A percentile compares a stretch with the other conserved stretches of the same genome.
These are phyloP conservation scores for Prunus mira DNA, from an alignment of 306 rosid species.

Conservation along the genomic window DNA sequence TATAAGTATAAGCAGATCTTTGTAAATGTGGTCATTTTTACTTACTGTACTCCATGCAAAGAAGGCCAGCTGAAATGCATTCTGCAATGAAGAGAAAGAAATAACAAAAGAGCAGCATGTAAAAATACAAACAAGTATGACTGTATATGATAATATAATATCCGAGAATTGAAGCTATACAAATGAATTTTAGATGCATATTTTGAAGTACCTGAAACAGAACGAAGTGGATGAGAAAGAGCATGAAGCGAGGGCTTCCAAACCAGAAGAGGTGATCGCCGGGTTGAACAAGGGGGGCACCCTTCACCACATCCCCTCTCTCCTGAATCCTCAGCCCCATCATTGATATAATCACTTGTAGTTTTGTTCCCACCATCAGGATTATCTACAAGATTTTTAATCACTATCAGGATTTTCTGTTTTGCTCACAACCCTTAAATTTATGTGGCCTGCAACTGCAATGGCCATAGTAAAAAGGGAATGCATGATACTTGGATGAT, in stretches of 20 bases:
- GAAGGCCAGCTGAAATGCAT: constrained; percentile 80
- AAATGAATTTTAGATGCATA: not conserved
- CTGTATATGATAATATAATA: not conserved
- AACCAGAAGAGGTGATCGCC: constrained; percentile 85
- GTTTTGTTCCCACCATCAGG: constrained; percentile 69
- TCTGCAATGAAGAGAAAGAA: constrained; percentile 38
- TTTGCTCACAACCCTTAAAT: not conserved
- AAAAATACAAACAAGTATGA: not conserved
- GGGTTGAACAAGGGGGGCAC: constrained; percentile 71
- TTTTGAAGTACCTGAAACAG: constrained; percentile 59
- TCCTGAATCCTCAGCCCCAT: constrained; percentile 71
- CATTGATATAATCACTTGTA: constrained; percentile 64
- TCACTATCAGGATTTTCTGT: not conserved
- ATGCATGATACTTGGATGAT: not conserved
- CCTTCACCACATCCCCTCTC: constrained; percentile 67
- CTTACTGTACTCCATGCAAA: constrained; percentile 69
- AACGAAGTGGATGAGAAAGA: constrained; percentile 61
- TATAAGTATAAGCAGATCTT: not conserved
- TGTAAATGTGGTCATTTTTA: not conserved
- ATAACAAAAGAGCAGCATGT: not conserved
- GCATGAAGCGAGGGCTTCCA: constrained; percentile 53
- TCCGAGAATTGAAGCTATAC: no score
- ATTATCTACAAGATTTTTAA: constrained; percentile 45
- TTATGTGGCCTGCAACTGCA: not conserved
- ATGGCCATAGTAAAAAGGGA: not conserved